Conservation (phyloP, 176 grass and related monocot species). For the Juncus inflexus region DNA sequence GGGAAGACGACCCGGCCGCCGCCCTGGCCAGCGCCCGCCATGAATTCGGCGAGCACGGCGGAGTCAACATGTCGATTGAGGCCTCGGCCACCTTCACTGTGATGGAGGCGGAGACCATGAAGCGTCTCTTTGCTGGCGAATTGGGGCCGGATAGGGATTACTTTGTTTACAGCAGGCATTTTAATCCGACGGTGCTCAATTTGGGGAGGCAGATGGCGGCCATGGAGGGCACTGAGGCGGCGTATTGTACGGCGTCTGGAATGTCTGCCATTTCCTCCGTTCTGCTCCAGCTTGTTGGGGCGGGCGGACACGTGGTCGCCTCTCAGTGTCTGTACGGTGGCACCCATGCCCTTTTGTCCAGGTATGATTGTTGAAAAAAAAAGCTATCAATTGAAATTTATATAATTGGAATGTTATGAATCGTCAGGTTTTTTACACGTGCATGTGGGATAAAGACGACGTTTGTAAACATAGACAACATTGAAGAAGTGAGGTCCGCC, state of each 20-base stretch:
- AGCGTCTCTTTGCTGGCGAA: slow-evolving; percentile 70
- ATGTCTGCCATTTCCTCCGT: slow-evolving; percentile 89
- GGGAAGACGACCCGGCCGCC: slow-evolving; percentile 56
- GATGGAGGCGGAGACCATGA: slow-evolving; percentile 96
- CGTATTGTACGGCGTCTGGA: slow-evolving; percentile 91
- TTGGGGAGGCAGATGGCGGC: slow-evolving; percentile 94
- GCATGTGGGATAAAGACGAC: slow-evolving; percentile 49
- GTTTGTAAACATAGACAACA: slow-evolving; percentile 78
- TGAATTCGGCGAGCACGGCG: slow-evolving; percentile 96
- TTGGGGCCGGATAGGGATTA: slow-evolving; percentile 90
- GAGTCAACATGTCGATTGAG: slow-evolving; percentile 99
- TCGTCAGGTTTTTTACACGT: slow-evolving; percentile 50
- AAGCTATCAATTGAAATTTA: neutral
- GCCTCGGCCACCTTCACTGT: slow-evolving; percentile 98
- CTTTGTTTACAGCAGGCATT: slow-evolving; percentile 90
- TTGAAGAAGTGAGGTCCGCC: slow-evolving; percentile 59
- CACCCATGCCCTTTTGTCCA: slow-evolving; percentile 82
- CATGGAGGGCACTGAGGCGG: slow-evolving; percentile 90
- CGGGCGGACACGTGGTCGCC: slow-evolving; percentile 83
- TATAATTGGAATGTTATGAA: neutral
- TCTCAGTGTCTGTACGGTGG: slow-evolving; percentile 90
- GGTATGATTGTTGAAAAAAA: slow-evolving; percentile 3
- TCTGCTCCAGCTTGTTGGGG: slow-evolving; percentile 71
- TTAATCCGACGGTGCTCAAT: slow-evolving; percentile 91
- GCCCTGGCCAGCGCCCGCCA: slow-evolving; percentile 70